Evolutionary conservation across 2,329 filamentous ascomycete genomes (phyloP).

Genomic region (Fusarium zealandicum): DNA sequence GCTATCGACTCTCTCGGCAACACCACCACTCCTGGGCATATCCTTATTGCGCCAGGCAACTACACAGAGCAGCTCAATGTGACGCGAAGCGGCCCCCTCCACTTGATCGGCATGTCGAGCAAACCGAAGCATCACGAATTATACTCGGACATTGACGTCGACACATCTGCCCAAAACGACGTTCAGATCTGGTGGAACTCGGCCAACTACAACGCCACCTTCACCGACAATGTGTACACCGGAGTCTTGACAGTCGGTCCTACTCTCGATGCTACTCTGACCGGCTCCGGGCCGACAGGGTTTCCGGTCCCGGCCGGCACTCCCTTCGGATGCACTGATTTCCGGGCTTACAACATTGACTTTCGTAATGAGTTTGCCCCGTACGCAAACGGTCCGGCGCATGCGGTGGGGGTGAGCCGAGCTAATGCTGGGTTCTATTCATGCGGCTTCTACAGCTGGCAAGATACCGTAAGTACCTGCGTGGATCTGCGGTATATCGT

Average conservation of each 20-base stretch:
- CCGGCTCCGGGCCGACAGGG: slow-evolving; percentile 67
- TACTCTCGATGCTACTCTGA: slow-evolving; percentile 67
- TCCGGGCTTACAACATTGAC: slow-evolving; percentile 72
- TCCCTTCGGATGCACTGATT: slow-evolving; percentile 68
- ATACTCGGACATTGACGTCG: slow-evolving; percentile 54
- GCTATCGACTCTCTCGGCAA: slow-evolving; percentile 51
- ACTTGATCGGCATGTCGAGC: slow-evolving; percentile 64
- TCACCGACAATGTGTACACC: slow-evolving; percentile 68
- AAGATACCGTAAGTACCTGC: slow-evolving; percentile 63
- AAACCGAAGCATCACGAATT: slow-evolving; percentile 44
- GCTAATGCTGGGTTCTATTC: slow-evolving; percentile 74
- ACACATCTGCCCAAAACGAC: slow-evolving; percentile 49
- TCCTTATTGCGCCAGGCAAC: slow-evolving; percentile 66
- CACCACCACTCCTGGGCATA: slow-evolving; percentile 42
- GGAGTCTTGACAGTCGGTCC: slow-evolving; percentile 69
- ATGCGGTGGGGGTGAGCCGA: slow-evolving; percentile 66
- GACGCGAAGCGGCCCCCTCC: slow-evolving; percentile 66
- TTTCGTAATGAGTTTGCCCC: slow-evolving; percentile 67
- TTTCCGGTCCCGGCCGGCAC: slow-evolving; percentile 66
- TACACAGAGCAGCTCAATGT: slow-evolving; percentile 72
- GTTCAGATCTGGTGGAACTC: slow-evolving; percentile 67
- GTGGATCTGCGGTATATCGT: slow-evolving; percentile 26
- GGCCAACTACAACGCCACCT: slow-evolving; percentile 55
- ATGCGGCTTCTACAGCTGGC: slow-evolving; percentile 71
- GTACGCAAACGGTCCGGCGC: slow-evolving; percentile 59